Percentiles rank a stretch among this genome's conserved stretches.
These are phyloP conservation scores for Incumbomyces lentus DNA, from an alignment of 2,329 filamentous ascomycete genomes.

Conservation along the genomic window DNA sequence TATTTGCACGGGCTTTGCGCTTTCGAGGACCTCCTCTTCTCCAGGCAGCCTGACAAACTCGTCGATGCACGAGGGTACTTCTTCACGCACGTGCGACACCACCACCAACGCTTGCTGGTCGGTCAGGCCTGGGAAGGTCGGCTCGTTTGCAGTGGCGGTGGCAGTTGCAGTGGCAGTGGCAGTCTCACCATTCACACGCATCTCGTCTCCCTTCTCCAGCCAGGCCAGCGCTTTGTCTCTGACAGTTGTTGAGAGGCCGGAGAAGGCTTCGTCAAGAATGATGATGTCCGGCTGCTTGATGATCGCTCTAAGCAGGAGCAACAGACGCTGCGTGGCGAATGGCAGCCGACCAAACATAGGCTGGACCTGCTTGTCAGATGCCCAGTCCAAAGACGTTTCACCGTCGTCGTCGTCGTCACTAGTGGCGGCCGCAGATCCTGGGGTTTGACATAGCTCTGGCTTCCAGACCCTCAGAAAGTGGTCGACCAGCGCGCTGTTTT, in stretches of 20 bases:
- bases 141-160: too few relatives aligned
- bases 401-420: too few relatives aligned
- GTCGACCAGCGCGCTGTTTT: conserved; percentile 52
- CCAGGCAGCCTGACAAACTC: conserved; percentile 75
- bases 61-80: conserved; percentile 72
- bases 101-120: conserved; percentile 74
- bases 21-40: conserved; percentile 20
- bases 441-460: conserved; percentile 58
- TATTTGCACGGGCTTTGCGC: conserved; percentile 11
- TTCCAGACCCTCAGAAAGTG: conserved; percentile 68
- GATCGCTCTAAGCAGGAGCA: conserved; percentile 71
- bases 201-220: conserved; percentile 48
- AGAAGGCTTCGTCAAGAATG: conserved; percentile 79
- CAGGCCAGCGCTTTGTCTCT: conserved; percentile 83
- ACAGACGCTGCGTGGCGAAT: conserved; percentile 73
- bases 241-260: conserved; percentile 69
- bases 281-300: conserved; percentile 73
- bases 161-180: not conserved
- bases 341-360: conserved; percentile 59
- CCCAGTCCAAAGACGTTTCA: conserved; percentile 15
- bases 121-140: conserved; percentile 49
- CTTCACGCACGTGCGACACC: conserved; percentile 81
- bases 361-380: conserved; percentile 18
- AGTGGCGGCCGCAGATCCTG: not conserved
- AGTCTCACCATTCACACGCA: conserved; percentile 17